phyloP scores from a whole-genome alignment of 176 grass and related monocot species.

The Avena eriantha region DNA sequence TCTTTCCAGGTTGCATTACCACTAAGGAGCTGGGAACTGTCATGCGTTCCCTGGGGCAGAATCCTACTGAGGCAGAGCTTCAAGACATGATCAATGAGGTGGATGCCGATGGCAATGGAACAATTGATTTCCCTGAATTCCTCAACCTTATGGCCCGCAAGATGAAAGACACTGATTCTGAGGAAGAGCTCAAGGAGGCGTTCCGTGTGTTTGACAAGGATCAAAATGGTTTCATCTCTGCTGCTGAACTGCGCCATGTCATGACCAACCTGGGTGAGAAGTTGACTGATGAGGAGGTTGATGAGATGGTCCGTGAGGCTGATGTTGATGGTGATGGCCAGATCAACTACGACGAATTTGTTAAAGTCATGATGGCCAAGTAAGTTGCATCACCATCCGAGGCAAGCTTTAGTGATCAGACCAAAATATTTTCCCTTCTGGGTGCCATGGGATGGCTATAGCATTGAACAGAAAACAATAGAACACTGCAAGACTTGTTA shows the following conservation, averaged over 20 bases:
- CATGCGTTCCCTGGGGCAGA: constrained; percentile 58
- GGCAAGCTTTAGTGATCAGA: constrained; percentile 20
- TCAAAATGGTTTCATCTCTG: constrained; percentile 52
- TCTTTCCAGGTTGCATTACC: constrained; percentile 49
- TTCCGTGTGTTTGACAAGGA: constrained; percentile 46
- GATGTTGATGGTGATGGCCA: constrained; percentile 59
- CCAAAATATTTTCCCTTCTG: constrained; percentile 4
- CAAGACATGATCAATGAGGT: constrained; percentile 55
- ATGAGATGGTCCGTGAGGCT: constrained; percentile 59
- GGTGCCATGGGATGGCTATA: constrained; percentile 20
- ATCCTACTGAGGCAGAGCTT: constrained; percentile 54
- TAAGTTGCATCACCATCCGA: constrained; percentile 25
- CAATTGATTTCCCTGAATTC: constrained; percentile 58
- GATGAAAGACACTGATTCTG: constrained; percentile 50
- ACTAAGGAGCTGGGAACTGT: constrained; percentile 57
- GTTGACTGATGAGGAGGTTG: constrained; percentile 56
- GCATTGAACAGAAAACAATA: constrained; percentile 18
- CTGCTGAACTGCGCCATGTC: constrained; percentile 58
- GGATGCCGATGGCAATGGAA: constrained; percentile 54
- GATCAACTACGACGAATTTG: constrained; percentile 49
- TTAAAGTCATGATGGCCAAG: constrained; percentile 49
- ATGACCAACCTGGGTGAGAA: constrained; percentile 62
- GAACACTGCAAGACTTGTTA: constrained; percentile 6
- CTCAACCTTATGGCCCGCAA: constrained; percentile 48
- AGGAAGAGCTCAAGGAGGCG: constrained; percentile 46